These are phyloP conservation scores for Colletotrichum sp. DNA, from an alignment of 2,329 filamentous ascomycete genomes.

Conservation along the genomic window DNA sequence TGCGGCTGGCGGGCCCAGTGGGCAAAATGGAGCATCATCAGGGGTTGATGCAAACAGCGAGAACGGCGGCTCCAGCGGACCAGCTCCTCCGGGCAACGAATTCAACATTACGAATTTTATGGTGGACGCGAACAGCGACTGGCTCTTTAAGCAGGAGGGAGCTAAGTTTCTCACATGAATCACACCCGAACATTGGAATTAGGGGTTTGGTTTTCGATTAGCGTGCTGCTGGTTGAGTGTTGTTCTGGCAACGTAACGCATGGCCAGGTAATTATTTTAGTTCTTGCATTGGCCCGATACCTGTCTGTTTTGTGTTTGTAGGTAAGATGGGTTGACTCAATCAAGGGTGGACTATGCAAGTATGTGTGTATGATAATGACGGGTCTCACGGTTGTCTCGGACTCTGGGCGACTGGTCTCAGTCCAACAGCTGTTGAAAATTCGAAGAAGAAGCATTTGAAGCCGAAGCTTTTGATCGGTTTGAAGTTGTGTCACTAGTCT, in stretches of 20 bases:
- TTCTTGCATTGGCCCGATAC: not conserved
- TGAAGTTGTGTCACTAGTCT: not conserved
- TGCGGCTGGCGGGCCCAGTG: slow-evolving; percentile 23
- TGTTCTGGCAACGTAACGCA: not conserved
- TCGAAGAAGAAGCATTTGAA: not conserved
- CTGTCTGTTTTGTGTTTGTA: not conserved
- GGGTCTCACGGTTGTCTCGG: not conserved
- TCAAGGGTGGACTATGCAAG: not conserved
- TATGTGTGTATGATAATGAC: not conserved
- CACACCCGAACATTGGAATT: not conserved
- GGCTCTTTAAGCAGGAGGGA: slow-evolving; percentile 67
- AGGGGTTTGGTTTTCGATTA: not conserved
- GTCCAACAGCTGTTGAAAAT: not conserved
- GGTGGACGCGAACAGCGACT: slow-evolving; percentile 75
- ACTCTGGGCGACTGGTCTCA: not conserved
- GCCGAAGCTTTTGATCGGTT: not conserved
- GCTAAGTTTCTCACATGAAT: slow-evolving; percentile 25
- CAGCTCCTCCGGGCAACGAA: slow-evolving; percentile 54
- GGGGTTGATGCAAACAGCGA: slow-evolving; percentile 23
- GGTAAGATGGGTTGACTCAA: not conserved
- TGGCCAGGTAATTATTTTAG: not conserved
- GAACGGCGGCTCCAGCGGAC: slow-evolving; percentile 30
- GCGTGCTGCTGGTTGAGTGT: not conserved
- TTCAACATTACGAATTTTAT: slow-evolving; percentile 82
- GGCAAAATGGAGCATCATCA: slow-evolving; percentile 16